Evolutionary conservation across 371 early-diverging fungal species (phyloP).

Genomic region (Actinomortierella wolfii): DNA sequence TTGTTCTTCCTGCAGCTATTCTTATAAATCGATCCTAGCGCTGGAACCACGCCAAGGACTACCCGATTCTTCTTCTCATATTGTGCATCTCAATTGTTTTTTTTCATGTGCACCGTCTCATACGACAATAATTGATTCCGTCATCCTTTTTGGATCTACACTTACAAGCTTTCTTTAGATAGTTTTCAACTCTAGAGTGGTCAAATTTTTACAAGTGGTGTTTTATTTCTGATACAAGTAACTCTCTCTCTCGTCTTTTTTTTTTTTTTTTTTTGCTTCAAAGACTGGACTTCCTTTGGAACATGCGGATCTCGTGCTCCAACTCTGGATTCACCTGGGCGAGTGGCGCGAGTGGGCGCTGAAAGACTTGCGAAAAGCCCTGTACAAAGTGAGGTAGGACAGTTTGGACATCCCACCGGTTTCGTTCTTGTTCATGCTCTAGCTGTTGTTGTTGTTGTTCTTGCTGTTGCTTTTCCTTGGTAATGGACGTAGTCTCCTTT

Average conservation of each 20-base stretch:
- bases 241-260: not conserved
- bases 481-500: slow-evolving; percentile 78
- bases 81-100: too few relatives aligned
- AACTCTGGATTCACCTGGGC: slow-evolving; percentile 20
- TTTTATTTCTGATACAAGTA: too few relatives aligned
- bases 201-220: too few relatives aligned
- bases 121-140: not conserved
- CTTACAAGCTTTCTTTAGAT: too few relatives aligned
- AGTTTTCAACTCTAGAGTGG: too few relatives aligned
- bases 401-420: slow-evolving; percentile 23
- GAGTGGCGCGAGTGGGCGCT: slow-evolving; percentile 33
- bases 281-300: too few relatives aligned
- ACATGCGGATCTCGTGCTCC: slow-evolving; percentile 11
- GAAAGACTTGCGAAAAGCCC: slow-evolving; percentile 43
- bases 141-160: not conserved
- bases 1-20: too few relatives aligned
- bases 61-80: too few relatives aligned
- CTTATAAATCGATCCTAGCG: too few relatives aligned
- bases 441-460: too few relatives aligned
- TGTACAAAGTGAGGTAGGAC: slow-evolving; percentile 43
- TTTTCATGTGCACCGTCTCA: not conserved
- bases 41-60: too few relatives aligned
- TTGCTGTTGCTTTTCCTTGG: slow-evolving; percentile 50
- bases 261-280: not conserved
- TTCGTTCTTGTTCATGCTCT: too few relatives aligned